phyloP scores from a whole-genome alignment of 169 alveolate species.

The Theileria sp. region DNA sequence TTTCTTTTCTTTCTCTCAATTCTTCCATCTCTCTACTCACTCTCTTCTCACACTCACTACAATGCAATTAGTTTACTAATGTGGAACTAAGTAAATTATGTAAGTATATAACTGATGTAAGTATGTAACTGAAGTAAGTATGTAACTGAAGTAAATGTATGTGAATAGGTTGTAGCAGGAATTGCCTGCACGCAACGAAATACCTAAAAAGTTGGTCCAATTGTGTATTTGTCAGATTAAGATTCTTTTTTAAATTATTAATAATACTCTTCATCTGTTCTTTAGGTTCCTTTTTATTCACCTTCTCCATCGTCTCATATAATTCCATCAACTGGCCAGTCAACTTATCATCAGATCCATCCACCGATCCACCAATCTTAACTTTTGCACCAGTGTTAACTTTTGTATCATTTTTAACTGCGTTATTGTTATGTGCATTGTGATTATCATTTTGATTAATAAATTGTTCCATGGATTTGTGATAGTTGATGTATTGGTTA shows the following conservation, averaged over 20 bases:
- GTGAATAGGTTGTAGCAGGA: no score
- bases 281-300: constrained; percentile 28
- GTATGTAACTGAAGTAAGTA: no score
- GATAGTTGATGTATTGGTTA: constrained; percentile 48
- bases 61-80: no score
- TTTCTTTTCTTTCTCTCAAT: constrained; percentile 14
- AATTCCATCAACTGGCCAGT: constrained; percentile 6
- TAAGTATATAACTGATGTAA: no score
- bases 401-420: constrained; percentile 13
- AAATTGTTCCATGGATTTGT: neutral
- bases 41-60: neutral
- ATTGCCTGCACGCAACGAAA: neutral
- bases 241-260: constrained; percentile 16
- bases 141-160: no score
- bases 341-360: neutral
- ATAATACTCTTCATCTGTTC: constrained; percentile 42
- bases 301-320: constrained; percentile 26
- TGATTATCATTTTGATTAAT: constrained; percentile 6
- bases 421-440: no score
- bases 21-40: neutral
- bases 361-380: neutral
- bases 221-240: constrained; percentile 32
- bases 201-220: constrained; percentile 40
- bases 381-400: constrained; percentile 5
- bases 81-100: no score